Percentiles rank a stretch among this genome's conserved stretches.
Conservation (phyloP, 2,329 filamentous ascomycete genomes). For the Cercospora sp. region DNA sequence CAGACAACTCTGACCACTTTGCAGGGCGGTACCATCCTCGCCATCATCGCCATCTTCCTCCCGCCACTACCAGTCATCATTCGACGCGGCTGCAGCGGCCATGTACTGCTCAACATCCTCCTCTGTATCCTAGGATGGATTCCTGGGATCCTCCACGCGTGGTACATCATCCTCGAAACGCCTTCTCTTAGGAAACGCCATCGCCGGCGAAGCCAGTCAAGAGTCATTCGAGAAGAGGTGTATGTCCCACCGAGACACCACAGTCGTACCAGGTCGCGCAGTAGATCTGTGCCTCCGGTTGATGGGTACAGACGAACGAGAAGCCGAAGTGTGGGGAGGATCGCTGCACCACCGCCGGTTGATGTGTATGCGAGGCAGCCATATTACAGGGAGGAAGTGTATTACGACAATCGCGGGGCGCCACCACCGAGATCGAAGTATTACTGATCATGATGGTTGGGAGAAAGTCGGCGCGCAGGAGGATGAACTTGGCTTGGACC, state of each 20-base stretch:
- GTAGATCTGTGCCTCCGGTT: slow-evolving; percentile 3
- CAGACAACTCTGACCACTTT: background rate
- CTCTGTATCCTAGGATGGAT: slow-evolving; percentile 70
- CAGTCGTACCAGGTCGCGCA: slow-evolving; percentile 2
- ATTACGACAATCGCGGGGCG: slow-evolving; percentile 9
- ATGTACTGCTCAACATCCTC: slow-evolving; percentile 83
- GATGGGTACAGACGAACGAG: slow-evolving; percentile 9
- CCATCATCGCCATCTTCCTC: slow-evolving; percentile 46
- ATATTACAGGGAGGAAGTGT: slow-evolving; percentile 20
- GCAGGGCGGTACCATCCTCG: slow-evolving; percentile 26
- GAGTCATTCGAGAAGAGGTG: slow-evolving; percentile 12
- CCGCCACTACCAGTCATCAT: slow-evolving; percentile 88
- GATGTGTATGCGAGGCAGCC: slow-evolving; percentile 19
- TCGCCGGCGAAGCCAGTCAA: slow-evolving; percentile 6
- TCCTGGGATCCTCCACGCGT: slow-evolving; percentile 25
- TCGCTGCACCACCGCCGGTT: background rate
- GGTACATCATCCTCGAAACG: slow-evolving; percentile 25
- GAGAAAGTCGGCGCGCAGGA: background rate
- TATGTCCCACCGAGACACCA: slow-evolving; percentile 10
- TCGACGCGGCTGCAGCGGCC: slow-evolving; percentile 78
- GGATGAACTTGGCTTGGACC: background rate
- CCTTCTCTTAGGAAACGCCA: slow-evolving; percentile 18
- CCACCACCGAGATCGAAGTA: slow-evolving; percentile 23
- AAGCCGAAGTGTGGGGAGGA: slow-evolving; percentile 18
- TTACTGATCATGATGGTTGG: background rate